Base-by-base conservation (phyloP, 495 filamentous ascomycete species). In the Echria macrotheca region DNA sequence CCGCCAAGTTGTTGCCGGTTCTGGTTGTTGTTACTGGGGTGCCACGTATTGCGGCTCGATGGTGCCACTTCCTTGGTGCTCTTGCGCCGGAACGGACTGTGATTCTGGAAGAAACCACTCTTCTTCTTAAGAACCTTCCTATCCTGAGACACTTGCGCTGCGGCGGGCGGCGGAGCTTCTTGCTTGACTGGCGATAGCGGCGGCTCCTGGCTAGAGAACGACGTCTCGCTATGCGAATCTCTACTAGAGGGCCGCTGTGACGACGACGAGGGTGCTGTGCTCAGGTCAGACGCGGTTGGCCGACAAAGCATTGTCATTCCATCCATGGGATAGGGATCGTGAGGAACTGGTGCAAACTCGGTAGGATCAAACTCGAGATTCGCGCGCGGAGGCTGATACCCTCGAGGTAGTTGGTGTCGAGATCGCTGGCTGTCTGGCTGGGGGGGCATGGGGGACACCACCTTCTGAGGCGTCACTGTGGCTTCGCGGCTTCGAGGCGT, bases 221-320 rank as follows among this genome's bases (percentile, higher is more conserved):
- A 96, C 9, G 89, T 95, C 35, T 97, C 94, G 67, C 93, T 97
- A 53, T 89, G 82, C 28, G 87, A 89, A 50, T 91, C 93, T 53
- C 89, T 84, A 61, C 91, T 96, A 19, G 85, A 84, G 42, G 91
- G 89, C 36, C 91, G 77, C 25, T 73, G 83, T 57, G 75, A 80
- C 52, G 84, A 85, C 8, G 55, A 26, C 22, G 59, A 69, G 23
- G 86, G 75, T 50, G 78, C 83, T 25, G 86, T 88, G 66, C 86
- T 91, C 43, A 84, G 81, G 35, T 94, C 91, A 17, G 90, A 95
- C 35, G 86, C 85, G 37, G 87, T 83, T 0, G 84, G 89, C 19
- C 93, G 82, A 67, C 94, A 97, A 54, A 96, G 87, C 86, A 97
- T 95, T 1, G 93, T 97, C 94, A 97, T 97, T 25, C 93, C 94